A percentile compares a stretch with the other conserved stretches of the same genome.
Conservation (phyloP, 2,329 filamentous ascomycete genomes). For the Cercospora sojina region DNA sequence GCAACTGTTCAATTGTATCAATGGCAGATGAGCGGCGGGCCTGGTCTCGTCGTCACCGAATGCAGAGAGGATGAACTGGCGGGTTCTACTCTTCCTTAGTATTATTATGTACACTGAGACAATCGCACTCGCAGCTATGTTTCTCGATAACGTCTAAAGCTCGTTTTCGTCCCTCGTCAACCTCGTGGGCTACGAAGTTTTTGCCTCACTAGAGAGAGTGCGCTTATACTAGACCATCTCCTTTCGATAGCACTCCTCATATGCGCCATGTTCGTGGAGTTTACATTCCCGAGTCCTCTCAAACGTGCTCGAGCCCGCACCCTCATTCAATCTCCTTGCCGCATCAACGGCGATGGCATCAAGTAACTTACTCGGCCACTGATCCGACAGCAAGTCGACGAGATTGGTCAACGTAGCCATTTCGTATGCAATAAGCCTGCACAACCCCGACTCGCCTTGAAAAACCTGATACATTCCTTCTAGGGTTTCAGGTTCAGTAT, state of each 20-base stretch:
- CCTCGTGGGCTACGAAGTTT: no score
- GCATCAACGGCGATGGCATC: background rate
- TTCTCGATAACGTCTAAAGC: no score
- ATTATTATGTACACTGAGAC: background rate
- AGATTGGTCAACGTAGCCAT: background rate
- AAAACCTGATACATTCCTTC: background rate
- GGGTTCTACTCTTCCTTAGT: background rate
- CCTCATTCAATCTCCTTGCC: background rate
- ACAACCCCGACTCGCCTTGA: background rate
- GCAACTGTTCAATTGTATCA: background rate
- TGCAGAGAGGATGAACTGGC: background rate
- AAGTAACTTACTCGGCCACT: background rate
- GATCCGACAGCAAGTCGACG: background rate
- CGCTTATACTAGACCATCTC: background rate
- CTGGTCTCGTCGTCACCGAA: background rate
- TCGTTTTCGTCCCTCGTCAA: no score
- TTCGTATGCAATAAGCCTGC: background rate
- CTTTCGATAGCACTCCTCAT: background rate
- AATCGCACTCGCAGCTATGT: no score
- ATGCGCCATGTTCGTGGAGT: background rate
- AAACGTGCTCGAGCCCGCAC: background rate
- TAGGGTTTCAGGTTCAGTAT: background rate
- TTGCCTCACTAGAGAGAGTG: background rate
- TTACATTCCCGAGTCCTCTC: background rate
- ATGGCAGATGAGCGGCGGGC: background rate